Evolutionary conservation across 352 stramenopile genomes (phyloP).

Genomic region (Phytophthora hybrid): DNA sequence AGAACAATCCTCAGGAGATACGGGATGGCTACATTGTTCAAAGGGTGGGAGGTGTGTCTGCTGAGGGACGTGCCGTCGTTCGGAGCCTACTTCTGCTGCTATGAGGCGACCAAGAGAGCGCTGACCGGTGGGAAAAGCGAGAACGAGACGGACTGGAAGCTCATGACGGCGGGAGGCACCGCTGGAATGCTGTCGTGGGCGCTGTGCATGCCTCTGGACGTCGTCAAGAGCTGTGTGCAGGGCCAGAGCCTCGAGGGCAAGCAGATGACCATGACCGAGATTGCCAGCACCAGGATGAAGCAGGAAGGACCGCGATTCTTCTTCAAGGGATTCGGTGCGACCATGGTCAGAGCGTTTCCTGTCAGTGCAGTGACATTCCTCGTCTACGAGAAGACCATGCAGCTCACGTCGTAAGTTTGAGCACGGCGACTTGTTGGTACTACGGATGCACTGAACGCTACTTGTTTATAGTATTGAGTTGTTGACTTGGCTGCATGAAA

Average conservation of each 20-base stretch:
- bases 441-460: no score
- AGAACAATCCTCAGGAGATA: conserved; percentile 47
- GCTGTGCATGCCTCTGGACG: conserved; percentile 86
- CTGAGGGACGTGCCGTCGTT: conserved; percentile 83
- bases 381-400: conserved; percentile 88
- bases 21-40: conserved; percentile 62
- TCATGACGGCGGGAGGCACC: conserved; percentile 79
- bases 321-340: conserved; percentile 83
- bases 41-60: conserved; percentile 76
- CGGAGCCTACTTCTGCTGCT: conserved; percentile 83
- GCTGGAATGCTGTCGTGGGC: conserved; percentile 85
- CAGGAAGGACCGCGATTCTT: conserved; percentile 74
- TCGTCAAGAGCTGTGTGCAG: conserved; percentile 92
- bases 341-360: conserved; percentile 83
- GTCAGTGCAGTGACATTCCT: conserved; percentile 88
- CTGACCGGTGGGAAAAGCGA: conserved; percentile 60
- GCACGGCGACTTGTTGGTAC: neutral
- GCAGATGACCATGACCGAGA: conserved; percentile 54
- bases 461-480: neutral
- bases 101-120: conserved; percentile 70
- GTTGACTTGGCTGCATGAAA: neutral
- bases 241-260: conserved; percentile 59
- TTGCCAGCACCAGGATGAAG: conserved; percentile 54
- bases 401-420: conserved; percentile 66
- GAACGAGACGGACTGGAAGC: conserved; percentile 72